Evolutionary conservation across 805 yeast species (phyloP).

Genomic region (Komagataella populi): DNA sequence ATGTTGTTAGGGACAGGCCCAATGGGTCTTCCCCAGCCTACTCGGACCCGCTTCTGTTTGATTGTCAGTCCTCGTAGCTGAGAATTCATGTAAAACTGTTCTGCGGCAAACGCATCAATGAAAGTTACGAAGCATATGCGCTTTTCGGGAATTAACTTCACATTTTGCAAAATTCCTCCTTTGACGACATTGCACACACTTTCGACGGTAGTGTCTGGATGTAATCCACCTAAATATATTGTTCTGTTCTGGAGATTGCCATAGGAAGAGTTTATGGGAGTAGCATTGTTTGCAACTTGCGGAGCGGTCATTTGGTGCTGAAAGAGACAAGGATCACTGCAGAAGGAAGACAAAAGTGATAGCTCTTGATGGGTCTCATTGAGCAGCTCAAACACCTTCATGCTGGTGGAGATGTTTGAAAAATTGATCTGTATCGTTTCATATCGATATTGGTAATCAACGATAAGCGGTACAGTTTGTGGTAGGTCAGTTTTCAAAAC

Average conservation of each 20-base stretch:
- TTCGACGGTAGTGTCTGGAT: conserved; percentile 50
- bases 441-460: not conserved
- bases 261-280: not conserved
- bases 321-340: not conserved
- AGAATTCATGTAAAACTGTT: conserved; percentile 48
- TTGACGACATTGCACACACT: conserved; percentile 66
- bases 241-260: conserved; percentile 41
- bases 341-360: not conserved
- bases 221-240: conserved; percentile 54
- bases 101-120: conserved; percentile 49
- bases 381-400: not conserved
- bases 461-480: not conserved
- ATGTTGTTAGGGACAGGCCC: conserved; percentile 48
- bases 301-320: not conserved
- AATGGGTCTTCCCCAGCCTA: conserved; percentile 64
- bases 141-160: conserved; percentile 37
- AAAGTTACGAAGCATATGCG: conserved; percentile 60
- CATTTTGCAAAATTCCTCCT: conserved; percentile 60
- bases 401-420: not conserved
- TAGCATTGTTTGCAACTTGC: not conserved
- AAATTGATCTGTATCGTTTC: not conserved
- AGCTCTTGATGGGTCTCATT: not conserved
- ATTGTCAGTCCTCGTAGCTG: conserved; percentile 45
- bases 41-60: conserved; percentile 46
- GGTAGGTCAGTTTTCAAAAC: not conserved